Evolutionary conservation across 805 yeast species (phyloP).

Genomic region (Metschnikowia henanensis): DNA sequence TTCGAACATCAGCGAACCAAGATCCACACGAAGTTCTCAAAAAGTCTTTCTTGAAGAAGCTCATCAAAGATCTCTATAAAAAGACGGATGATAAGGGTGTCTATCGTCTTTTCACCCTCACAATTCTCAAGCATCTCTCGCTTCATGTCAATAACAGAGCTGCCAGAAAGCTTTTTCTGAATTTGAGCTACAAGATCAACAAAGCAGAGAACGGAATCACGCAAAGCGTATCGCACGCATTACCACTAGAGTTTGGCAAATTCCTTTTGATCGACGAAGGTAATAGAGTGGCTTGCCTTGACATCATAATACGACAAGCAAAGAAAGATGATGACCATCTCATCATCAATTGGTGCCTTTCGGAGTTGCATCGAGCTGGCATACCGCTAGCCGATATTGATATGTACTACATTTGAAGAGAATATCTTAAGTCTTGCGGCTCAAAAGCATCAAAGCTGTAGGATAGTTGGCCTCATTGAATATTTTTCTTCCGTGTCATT

Average conservation of each 20-base stretch:
- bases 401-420: conserved; percentile 1
- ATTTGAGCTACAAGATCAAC: conserved; percentile 9
- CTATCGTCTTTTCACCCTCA: conserved; percentile 18
- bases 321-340: conserved; percentile 22
- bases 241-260: conserved; percentile 21
- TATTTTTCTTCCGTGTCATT: background rate
- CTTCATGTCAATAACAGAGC: conserved; percentile 21
- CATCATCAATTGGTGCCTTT: conserved; percentile 29
- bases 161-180: conserved; percentile 19
- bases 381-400: conserved; percentile 13
- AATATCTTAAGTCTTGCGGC: too few species aligned
- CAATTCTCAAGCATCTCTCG: conserved; percentile 21
- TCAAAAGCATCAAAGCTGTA: background rate
- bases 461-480: background rate
- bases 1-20: background rate
- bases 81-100: background rate
- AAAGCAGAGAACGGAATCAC: conserved; percentile 11
- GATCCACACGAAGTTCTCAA: background rate
- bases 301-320: conserved; percentile 25
- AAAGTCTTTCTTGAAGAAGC: conserved; percentile 2
- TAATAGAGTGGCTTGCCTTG: conserved; percentile 22
- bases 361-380: conserved; percentile 32
- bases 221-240: conserved; percentile 20
- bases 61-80: conserved; percentile 3
- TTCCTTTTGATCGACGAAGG: conserved; percentile 17